Conservation (phyloP, 83 land plant species). For the Diphasiastrum complanatum region DNA sequence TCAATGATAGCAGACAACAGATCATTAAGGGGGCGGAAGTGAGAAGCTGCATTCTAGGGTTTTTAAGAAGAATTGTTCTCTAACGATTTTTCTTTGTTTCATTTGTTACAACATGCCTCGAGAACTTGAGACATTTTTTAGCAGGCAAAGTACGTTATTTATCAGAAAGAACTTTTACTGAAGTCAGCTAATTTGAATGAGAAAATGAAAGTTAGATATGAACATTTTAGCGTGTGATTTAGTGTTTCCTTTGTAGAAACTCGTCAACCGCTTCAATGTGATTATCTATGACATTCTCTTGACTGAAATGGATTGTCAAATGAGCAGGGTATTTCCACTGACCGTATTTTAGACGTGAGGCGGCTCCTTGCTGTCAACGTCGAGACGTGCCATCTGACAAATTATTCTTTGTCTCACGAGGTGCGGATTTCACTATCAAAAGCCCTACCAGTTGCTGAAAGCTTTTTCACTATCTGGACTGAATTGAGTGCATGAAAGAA, state of each 20-base stretch:
- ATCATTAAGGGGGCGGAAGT: too few species aligned
- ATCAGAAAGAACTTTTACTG: not conserved
- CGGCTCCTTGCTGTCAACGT: constrained; percentile 61
- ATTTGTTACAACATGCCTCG: not conserved
- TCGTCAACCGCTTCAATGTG: too few species aligned
- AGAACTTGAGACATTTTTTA: not conserved
- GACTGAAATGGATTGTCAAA: not conserved
- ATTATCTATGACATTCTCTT: not conserved
- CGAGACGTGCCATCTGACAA: constrained; percentile 64
- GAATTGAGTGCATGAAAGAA: not conserved
- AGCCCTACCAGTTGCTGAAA: not conserved
- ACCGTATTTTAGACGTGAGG: constrained; percentile 68
- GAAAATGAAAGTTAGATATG: not conserved
- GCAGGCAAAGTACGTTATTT: not conserved
- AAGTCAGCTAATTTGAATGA: not conserved
- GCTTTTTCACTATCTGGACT: not conserved
- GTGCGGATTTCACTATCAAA: constrained; percentile 23
- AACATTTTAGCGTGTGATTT: not conserved
- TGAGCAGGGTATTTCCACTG: constrained; percentile 81
- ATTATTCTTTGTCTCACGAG: constrained; percentile 71
- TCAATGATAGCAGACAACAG: too few species aligned
- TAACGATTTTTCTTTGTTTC: not conserved
- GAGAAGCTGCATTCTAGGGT: too few species aligned
- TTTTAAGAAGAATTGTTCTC: too few species aligned
- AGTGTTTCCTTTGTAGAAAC: constrained; percentile 1